These are phyloP conservation scores for Tylopilus sp. DNA, from an alignment of 768 basidiomycete genomes.

Conservation along the genomic window DNA sequence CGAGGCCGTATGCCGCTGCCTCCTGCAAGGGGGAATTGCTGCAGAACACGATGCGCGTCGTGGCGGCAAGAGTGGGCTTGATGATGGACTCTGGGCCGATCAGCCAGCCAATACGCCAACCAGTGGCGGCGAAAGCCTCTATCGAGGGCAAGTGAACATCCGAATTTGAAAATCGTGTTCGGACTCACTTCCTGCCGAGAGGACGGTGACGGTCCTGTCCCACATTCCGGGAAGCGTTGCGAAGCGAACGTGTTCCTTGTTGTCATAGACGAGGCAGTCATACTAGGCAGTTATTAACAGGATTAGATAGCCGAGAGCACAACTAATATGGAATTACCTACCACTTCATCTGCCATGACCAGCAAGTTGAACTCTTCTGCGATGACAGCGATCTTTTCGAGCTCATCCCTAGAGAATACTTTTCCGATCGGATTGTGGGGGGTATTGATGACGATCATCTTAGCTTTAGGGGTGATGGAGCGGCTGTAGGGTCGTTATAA, in stretches of 20 bases:
- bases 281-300: constrained; percentile 57
- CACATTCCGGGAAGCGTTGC: constrained; percentile 97
- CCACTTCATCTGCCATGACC: constrained; percentile 96
- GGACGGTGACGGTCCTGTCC: constrained; percentile 95
- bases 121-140: constrained; percentile 97
- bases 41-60: constrained; percentile 93
- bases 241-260: constrained; percentile 85
- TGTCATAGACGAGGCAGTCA: constrained; percentile 88
- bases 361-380: constrained; percentile 92
- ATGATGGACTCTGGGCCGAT: constrained; percentile 85
- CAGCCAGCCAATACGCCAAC: constrained; percentile 97
- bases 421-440: constrained; percentile 99
- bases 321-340: constrained; percentile 35
- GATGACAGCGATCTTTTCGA: constrained; percentile 79
- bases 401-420: constrained; percentile 81
- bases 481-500: constrained; percentile 40
- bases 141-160: constrained; percentile 5
- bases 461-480: constrained; percentile 84
- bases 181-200: constrained; percentile 86
- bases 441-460: constrained; percentile 94
- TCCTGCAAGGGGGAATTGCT: constrained; percentile 94
- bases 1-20: constrained; percentile 86
- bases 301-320: background rate
- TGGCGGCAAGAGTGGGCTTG: constrained; percentile 81
- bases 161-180: background rate